These are phyloP conservation scores for Zygotorulaspora chibaensis DNA, from an alignment of 805 yeast species.

Conservation along the genomic window DNA sequence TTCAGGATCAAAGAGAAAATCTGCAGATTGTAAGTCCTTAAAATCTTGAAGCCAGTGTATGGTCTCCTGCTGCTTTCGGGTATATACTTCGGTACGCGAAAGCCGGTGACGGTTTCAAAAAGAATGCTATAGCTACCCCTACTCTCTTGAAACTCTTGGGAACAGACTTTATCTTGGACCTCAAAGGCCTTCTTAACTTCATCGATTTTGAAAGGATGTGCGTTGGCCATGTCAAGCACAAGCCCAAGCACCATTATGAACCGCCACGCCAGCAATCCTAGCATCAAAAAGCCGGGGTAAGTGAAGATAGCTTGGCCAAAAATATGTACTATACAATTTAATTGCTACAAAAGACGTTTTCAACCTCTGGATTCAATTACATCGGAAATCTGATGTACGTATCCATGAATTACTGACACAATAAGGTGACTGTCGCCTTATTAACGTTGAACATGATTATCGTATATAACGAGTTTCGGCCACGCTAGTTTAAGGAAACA, in stretches of 20 bases:
- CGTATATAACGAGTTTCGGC: not conserved
- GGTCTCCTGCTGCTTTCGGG: slow-evolving; percentile 29
- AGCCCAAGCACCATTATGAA: no score
- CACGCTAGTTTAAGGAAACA: slow-evolving; percentile 7
- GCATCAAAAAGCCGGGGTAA: no score
- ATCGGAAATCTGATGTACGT: not conserved
- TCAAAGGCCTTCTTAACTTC: slow-evolving; percentile 8
- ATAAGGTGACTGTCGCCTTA: not conserved
- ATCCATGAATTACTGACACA: slow-evolving; percentile 6
- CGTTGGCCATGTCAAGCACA: not conserved
- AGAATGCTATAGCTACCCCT: slow-evolving; percentile 15
- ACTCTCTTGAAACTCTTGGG: slow-evolving; percentile 16
- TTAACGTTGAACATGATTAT: not conserved
- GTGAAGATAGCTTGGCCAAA: no score
- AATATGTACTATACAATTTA: no score
- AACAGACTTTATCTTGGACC: slow-evolving; percentile 24
- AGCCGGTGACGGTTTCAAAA: slow-evolving; percentile 16
- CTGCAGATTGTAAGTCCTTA: slow-evolving; percentile 45
- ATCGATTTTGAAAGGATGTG: not conserved
- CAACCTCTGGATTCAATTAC: not conserved
- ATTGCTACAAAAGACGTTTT: not conserved
- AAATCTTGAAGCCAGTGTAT: slow-evolving; percentile 55
- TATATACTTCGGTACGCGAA: slow-evolving; percentile 32
- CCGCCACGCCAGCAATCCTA: no score
- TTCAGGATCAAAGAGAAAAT: slow-evolving; percentile 36